Evolutionary conservation across 495 filamentous ascomycete genomes (phyloP).

Genomic region (Penicillium steckii): DNA sequence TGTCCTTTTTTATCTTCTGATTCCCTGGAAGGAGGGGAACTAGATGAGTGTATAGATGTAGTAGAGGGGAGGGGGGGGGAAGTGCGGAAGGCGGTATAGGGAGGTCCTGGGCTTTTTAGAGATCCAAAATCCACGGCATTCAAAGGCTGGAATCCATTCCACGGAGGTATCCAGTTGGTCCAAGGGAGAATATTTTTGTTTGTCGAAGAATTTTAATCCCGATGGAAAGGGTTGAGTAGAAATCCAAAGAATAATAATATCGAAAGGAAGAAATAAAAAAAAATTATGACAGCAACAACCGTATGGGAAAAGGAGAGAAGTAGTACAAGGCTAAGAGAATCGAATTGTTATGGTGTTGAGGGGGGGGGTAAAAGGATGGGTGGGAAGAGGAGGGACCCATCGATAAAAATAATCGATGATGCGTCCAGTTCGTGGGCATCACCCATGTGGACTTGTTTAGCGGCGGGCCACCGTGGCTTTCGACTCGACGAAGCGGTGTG

Average conservation of each 20-base stretch:
- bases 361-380: neutral
- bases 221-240: neutral
- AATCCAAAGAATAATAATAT: neutral
- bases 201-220: neutral
- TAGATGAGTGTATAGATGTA: slow-evolving; percentile 4
- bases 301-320: slow-evolving; percentile 1
- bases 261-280: neutral
- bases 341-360: neutral
- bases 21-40: neutral
- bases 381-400: neutral
- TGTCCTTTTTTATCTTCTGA: neutral
- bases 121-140: slow-evolving; percentile 17
- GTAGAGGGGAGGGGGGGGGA: neutral
- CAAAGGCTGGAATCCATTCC: slow-evolving; percentile 20
- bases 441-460: slow-evolving; percentile 14
- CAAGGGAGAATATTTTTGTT: neutral
- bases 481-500: slow-evolving; percentile 11
- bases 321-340: slow-evolving; percentile 3
- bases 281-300: neutral
- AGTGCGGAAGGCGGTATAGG: neutral
- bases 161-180: slow-evolving; percentile 4
- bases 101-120: slow-evolving; percentile 1
- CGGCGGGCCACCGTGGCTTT: slow-evolving; percentile 8
- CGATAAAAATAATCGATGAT: slow-evolving; percentile 25
- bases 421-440: slow-evolving; percentile 13